Percentiles rank a stretch among this genome's conserved stretches.
These are phyloP conservation scores for Backusella circina DNA, from an alignment of 192 early-diverging fungal genomes.

Conservation along the genomic window DNA sequence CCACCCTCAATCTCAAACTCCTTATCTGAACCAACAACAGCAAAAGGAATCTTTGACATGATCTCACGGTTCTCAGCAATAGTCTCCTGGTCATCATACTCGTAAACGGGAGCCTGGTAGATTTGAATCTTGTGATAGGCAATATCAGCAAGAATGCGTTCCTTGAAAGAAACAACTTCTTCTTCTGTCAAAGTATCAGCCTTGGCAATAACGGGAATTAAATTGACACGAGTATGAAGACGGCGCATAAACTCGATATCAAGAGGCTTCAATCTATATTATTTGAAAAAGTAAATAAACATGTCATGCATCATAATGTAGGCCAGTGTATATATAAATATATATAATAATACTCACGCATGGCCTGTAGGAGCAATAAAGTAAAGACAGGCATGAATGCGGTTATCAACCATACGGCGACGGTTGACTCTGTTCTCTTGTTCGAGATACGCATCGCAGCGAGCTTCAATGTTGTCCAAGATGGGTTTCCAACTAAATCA, in stretches of 20 bases:
- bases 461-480: conserved; percentile 91
- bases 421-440: conserved; percentile 92
- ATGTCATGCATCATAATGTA: conserved; percentile 1
- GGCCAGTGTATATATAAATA: not conserved
- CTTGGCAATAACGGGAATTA: conserved; percentile 89
- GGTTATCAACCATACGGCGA: conserved; percentile 88
- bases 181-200: conserved; percentile 87
- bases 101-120: conserved; percentile 82
- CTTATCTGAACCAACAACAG: conserved; percentile 90
- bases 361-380: conserved; percentile 99
- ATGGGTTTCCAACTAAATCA: conserved; percentile 91
- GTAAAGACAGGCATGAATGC: conserved; percentile 93
- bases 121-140: conserved; percentile 83
- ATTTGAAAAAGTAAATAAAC: not conserved
- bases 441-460: conserved; percentile 89
- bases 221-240: conserved; percentile 84
- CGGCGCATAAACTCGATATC: conserved; percentile 97
- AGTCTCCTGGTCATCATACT: conserved; percentile 81
- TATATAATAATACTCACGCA: conserved; percentile 46
- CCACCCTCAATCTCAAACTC: conserved; percentile 84
- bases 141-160: conserved; percentile 80
- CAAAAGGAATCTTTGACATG: conserved; percentile 92
- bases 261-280: conserved; percentile 70
- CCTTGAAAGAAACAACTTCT: conserved; percentile 82
- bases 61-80: conserved; percentile 80